Evolutionary conservation across 2,329 filamentous ascomycete genomes (phyloP).

Genomic region (Incumbomyces lentus): DNA sequence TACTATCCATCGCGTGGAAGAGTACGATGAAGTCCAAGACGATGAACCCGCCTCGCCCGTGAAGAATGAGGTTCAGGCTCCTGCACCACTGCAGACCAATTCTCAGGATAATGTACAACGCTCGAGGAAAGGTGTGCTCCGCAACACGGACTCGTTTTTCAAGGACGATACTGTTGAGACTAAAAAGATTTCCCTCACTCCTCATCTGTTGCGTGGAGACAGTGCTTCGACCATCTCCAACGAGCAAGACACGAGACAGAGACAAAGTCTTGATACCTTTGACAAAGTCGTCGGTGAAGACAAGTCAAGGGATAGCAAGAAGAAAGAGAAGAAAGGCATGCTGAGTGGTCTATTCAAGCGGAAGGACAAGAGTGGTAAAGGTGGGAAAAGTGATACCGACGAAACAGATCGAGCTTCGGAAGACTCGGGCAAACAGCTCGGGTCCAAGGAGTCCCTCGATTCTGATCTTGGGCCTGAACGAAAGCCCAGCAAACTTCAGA

Average conservation of each 20-base stretch:
- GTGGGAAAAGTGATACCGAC: slow-evolving; percentile 37
- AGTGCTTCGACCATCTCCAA: slow-evolving; percentile 70
- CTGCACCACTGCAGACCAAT: slow-evolving; percentile 31
- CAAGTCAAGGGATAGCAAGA: slow-evolving; percentile 61
- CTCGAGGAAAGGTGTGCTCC: slow-evolving; percentile 73
- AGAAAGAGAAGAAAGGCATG: slow-evolving; percentile 64
- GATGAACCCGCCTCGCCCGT: slow-evolving; percentile 21
- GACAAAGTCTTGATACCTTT: slow-evolving; percentile 64
- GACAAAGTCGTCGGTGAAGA: slow-evolving; percentile 57
- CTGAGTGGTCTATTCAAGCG: slow-evolving; percentile 60
- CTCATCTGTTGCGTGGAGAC: slow-evolving; percentile 81
- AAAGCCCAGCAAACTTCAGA: slow-evolving; percentile 59
- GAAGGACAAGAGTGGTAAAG: slow-evolving; percentile 50
- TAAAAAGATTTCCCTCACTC: slow-evolving; percentile 93
- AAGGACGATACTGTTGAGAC: slow-evolving; percentile 92
- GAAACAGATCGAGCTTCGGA: slow-evolving; percentile 50
- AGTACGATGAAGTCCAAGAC: slow-evolving; percentile 16
- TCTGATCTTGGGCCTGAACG: slow-evolving; percentile 41
- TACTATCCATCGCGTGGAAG: slow-evolving; percentile 19
- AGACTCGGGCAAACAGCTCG: slow-evolving; percentile 41
- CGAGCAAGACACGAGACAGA: slow-evolving; percentile 58
- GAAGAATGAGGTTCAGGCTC: slow-evolving; percentile 14
- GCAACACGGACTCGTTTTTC: slow-evolving; percentile 94
- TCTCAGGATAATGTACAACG: slow-evolving; percentile 44
- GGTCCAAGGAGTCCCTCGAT: slow-evolving; percentile 36